Percentiles rank a stretch among this genome's conserved stretches.
Evolutionary conservation across 495 filamentous ascomycete genomes (phyloP).

Genomic region (Trichoderma orchidacearum): DNA sequence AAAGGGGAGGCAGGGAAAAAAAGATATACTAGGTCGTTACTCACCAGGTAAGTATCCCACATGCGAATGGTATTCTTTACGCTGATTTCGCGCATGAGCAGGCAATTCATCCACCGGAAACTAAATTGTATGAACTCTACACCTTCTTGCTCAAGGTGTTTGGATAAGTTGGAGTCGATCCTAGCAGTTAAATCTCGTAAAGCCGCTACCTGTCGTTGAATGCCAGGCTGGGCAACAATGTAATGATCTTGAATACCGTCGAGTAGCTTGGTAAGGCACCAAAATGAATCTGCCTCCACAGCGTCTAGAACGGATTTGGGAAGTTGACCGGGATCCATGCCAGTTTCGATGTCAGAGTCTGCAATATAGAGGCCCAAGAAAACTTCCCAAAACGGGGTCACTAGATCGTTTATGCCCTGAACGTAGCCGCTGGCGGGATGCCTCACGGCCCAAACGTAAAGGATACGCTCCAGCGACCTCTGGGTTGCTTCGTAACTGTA

Average conservation of each 20-base stretch:
- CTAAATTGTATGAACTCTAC: constrained; percentile 99
- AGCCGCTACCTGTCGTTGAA: constrained; percentile 82
- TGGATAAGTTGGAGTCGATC: constrained; percentile 74
- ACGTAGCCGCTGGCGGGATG: constrained; percentile 97
- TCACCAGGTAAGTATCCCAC: constrained; percentile 98
- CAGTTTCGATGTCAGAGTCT: constrained; percentile 77
- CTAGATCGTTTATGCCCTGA: constrained; percentile 95
- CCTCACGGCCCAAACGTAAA: constrained; percentile 95
- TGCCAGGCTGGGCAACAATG: constrained; percentile 92
- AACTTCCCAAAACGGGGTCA: constrained; percentile 95
- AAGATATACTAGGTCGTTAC: constrained; percentile 9
- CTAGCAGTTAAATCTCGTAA: constrained; percentile 78
- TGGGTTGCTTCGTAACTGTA: constrained; percentile 96
- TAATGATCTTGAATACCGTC: constrained; percentile 99
- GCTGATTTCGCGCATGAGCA: constrained; percentile 93
- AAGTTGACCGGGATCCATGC: constrained; percentile 92
- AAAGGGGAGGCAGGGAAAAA: background rate
- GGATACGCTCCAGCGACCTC: constrained; percentile 78
- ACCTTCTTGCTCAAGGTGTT: constrained; percentile 75
- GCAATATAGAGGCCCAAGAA: constrained; percentile 92
- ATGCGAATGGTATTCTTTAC: constrained; percentile 93
- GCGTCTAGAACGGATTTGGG: constrained; percentile 86
- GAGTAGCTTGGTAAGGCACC: constrained; percentile 91
- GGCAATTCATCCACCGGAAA: constrained; percentile 99
- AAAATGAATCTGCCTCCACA: constrained; percentile 95